Percentiles rank a stretch among this genome's conserved stretches.
Evolutionary conservation across 257 asterid genomes (phyloP).

Genomic region (Solanum chiquidenum): DNA sequence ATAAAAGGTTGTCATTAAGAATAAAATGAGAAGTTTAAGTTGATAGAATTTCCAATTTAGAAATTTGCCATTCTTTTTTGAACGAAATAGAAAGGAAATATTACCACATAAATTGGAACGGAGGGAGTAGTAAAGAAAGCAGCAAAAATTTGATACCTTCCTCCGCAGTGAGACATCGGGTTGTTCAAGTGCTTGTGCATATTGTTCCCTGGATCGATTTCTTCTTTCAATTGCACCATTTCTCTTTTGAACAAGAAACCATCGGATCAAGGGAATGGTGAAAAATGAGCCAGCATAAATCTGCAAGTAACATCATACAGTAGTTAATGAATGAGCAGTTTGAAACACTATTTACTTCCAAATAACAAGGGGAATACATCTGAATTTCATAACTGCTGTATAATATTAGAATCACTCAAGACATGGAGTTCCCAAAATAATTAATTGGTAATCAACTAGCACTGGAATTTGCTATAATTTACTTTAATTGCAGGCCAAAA

Average conservation of each 20-base stretch:
- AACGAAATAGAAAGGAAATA: not conserved
- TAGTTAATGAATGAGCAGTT: not conserved
- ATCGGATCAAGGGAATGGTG: slow-evolving; percentile 75
- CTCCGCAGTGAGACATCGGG: slow-evolving; percentile 68
- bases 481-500: not conserved
- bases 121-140: not conserved
- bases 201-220: slow-evolving; percentile 57
- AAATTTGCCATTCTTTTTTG: not conserved
- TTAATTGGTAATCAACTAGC: not conserved
- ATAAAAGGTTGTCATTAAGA: not conserved
- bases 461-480: not conserved
- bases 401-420: not conserved
- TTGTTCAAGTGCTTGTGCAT: slow-evolving; percentile 59
- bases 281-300: slow-evolving; percentile 94
- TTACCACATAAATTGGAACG: not conserved
- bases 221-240: slow-evolving; percentile 59
- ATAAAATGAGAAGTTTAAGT: not conserved
- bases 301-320: slow-evolving; percentile 33
- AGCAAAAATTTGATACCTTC: slow-evolving; percentile 42
- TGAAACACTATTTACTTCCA: not conserved
- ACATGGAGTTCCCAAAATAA: not conserved
- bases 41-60: not conserved
- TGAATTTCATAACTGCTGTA: not conserved
- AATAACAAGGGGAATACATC: not conserved
- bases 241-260: slow-evolving; percentile 56